These are phyloP conservation scores for Verticillium zaregamsianum DNA, from an alignment of 2,329 filamentous ascomycete species.

Conservation along the genomic window DNA sequence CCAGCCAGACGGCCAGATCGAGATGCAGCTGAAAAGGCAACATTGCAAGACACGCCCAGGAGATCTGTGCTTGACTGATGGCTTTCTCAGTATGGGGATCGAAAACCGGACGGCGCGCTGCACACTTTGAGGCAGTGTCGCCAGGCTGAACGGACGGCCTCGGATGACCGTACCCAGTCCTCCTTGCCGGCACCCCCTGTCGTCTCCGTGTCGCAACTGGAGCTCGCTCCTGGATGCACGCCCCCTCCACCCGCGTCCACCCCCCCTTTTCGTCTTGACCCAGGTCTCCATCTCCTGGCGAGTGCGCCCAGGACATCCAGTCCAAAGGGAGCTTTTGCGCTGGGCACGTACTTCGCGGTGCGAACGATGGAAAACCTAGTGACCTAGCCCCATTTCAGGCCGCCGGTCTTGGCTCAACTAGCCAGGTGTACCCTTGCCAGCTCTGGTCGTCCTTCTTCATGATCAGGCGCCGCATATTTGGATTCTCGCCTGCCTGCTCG, in stretches of 20 bases:
- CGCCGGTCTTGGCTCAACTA: neutral
- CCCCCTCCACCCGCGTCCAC: too few relatives aligned
- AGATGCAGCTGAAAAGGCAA: neutral
- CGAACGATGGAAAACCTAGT: neutral
- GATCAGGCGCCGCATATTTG: neutral
- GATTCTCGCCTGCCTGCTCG: neutral
- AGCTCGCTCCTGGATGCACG: too few relatives aligned
- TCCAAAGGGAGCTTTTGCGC: neutral
- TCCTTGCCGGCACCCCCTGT: too few relatives aligned
- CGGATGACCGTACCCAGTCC: too few relatives aligned
- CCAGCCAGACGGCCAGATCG: neutral
- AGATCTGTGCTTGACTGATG: too few relatives aligned
- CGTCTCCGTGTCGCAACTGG: too few relatives aligned
- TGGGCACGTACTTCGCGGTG: neutral
- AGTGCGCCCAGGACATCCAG: neutral
- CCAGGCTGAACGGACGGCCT: too few relatives aligned
- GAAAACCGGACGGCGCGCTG: too few relatives aligned
- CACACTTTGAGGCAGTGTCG: too few relatives aligned
- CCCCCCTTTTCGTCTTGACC: neutral
- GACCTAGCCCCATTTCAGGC: neutral
- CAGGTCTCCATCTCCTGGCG: neutral
- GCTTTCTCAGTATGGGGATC: too few relatives aligned
- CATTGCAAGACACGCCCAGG: too few relatives aligned
- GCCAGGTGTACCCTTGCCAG: neutral
- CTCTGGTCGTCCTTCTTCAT: neutral